Conservation (phyloP, 2,329 filamentous ascomycete species). For the Apiospora malaysiana region DNA sequence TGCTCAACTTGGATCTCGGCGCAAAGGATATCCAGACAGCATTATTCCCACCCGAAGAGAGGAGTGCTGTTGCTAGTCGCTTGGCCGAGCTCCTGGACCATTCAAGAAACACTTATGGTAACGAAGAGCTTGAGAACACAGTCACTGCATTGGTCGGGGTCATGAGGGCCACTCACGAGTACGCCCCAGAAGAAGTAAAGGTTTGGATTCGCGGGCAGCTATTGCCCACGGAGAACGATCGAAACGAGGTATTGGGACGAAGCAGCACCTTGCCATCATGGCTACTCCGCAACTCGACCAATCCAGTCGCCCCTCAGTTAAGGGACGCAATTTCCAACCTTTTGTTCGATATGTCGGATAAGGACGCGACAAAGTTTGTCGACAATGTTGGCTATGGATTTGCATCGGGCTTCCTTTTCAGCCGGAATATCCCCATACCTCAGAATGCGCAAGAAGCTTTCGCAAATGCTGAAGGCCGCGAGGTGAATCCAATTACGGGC, state of each 20-base stretch:
- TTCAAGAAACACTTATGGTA: conserved; percentile 66
- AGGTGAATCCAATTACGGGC: conserved; percentile 85
- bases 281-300: conserved; percentile 78
- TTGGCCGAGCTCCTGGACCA: conserved; percentile 74
- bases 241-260: conserved; percentile 77
- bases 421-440: conserved; percentile 81
- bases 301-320: conserved; percentile 72
- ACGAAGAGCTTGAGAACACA: conserved; percentile 73
- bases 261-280: conserved; percentile 76
- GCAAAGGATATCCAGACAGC: conserved; percentile 57
- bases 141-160: conserved; percentile 77
- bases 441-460: conserved; percentile 64
- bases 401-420: conserved; percentile 87
- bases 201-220: conserved; percentile 69
- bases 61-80: conserved; percentile 64
- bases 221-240: conserved; percentile 78
- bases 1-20: conserved; percentile 78
- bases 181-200: conserved; percentile 68
- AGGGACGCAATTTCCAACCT: conserved; percentile 78
- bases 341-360: conserved; percentile 86
- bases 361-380: conserved; percentile 80
- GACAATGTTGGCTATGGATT: conserved; percentile 94
- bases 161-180: conserved; percentile 72
- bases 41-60: conserved; percentile 70
- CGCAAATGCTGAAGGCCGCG: conserved; percentile 41